phyloP scores from a whole-genome alignment of 129 eudicot genomes.

The Calendula officinalis region DNA sequence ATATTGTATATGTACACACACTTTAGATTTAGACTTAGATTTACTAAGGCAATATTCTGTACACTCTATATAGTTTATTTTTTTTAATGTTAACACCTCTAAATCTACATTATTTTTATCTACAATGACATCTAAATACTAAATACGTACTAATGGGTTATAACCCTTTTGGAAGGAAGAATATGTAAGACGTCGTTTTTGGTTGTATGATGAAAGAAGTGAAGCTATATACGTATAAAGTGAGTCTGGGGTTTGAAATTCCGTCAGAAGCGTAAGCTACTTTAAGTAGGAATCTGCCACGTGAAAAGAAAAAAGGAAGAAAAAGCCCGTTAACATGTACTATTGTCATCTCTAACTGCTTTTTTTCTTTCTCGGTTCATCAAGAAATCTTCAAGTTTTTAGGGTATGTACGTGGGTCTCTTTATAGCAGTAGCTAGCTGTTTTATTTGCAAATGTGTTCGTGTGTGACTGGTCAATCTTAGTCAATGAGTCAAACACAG shows the following conservation, averaged over 20 bases:
- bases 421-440: background rate
- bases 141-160: no score
- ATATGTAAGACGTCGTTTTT: no score
- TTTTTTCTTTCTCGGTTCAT: background rate
- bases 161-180: no score
- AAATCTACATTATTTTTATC: no score
- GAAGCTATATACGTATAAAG: background rate
- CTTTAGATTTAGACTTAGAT: no score
- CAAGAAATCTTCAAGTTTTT: slow-evolving; percentile 7
- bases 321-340: background rate
- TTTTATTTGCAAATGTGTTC: slow-evolving; percentile 11
- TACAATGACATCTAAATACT: no score
- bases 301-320: slow-evolving; percentile 9
- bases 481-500: background rate
- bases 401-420: slow-evolving; percentile 22
- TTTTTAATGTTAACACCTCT: no score
- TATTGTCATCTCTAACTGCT: background rate
- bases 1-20: no score
- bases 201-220: no score
- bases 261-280: background rate
- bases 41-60: no score
- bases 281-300: slow-evolving; percentile 12
- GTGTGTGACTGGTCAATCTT: background rate
- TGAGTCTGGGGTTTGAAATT: slow-evolving; percentile 14
- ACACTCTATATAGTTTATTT: no score